Base-by-base conservation (phyloP, 257 asterid genomes). In the Solanum bulbocastanum region DNA sequence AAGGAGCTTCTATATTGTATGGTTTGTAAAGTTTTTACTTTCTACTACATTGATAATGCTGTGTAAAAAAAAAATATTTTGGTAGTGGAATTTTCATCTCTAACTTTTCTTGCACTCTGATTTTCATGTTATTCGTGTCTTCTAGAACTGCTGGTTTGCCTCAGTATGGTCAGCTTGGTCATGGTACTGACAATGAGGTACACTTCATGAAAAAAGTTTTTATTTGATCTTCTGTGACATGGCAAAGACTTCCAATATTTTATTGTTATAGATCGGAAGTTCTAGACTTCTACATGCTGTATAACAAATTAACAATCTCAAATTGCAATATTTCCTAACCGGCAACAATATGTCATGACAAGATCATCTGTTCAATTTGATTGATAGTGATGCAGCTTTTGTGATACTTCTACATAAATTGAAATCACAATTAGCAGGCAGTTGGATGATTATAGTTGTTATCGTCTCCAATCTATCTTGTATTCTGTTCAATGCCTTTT, bases 111-210 rank as follows among this genome's bases (percentile, higher is more conserved):
- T 30, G 56, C 86, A 86, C 84, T 87, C 87, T 92, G 87, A 92
- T 88, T 89, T 88, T 39, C 73, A 22, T 40, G 81, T 10, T 83
- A 68, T 91, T 83, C 84, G 56, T 72, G 60, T 86, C 87, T 90
- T 83, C 84, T 65, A 95, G 99, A 88, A 96, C 98, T 90, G 99
- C 97, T 92, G 99, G 99, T 90, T 96, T 94, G 88, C 99, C 99
- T 68, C 99, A 96, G 87, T 97, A 94, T 89, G 99, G 99, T 87
- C 99, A 97, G 92, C 98, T 97, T 88, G 99, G 99, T 72, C 99
- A 97, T 91, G 98, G 95, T 66, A 90, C 99, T 15, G 95, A 95
- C 92, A 97, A 96, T 78, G 99, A 97, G 98, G 99, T 97, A 92
- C 46, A 88, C 15, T 75, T 76, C 56, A 44, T 81, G 86, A 37